phyloP scores from a whole-genome alignment of 73 alveolate genomes.

The Uronychia setigera region DNA sequence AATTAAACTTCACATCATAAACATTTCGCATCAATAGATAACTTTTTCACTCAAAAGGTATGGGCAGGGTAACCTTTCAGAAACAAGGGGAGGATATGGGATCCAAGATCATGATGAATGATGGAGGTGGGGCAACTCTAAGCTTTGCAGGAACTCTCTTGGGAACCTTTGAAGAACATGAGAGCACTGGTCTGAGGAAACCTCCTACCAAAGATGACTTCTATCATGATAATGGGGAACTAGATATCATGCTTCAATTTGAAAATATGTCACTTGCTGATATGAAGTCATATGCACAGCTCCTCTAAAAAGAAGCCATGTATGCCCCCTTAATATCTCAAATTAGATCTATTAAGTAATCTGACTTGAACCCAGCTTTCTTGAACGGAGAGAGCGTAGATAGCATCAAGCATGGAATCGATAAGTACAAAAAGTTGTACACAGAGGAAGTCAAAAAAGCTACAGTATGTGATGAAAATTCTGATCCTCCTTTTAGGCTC shows the following conservation, averaged over 20 bases:
- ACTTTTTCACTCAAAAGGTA: background rate
- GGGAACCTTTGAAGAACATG: too few species aligned
- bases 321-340: background rate
- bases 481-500: too few species aligned
- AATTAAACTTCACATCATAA: too few species aligned
- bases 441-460: background rate
- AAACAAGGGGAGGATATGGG: background rate
- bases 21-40: background rate
- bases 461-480: too few species aligned
- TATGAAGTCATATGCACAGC: background rate
- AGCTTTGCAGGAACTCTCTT: too few species aligned
- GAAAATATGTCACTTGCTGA: background rate
- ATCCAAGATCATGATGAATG: background rate
- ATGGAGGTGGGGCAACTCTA: background rate
- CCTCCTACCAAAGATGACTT: too few species aligned
- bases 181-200: too few species aligned
- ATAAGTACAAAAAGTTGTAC: background rate
- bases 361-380: background rate
- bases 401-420: background rate
- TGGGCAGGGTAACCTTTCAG: too few species aligned
- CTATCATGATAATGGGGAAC: background rate
- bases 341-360: background rate
- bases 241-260: background rate
- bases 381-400: constrained; percentile 1
- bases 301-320: background rate